Evolutionary conservation across 2,329 filamentous ascomycete genomes (phyloP).

Genomic region (Cladosporium halotolerans): DNA sequence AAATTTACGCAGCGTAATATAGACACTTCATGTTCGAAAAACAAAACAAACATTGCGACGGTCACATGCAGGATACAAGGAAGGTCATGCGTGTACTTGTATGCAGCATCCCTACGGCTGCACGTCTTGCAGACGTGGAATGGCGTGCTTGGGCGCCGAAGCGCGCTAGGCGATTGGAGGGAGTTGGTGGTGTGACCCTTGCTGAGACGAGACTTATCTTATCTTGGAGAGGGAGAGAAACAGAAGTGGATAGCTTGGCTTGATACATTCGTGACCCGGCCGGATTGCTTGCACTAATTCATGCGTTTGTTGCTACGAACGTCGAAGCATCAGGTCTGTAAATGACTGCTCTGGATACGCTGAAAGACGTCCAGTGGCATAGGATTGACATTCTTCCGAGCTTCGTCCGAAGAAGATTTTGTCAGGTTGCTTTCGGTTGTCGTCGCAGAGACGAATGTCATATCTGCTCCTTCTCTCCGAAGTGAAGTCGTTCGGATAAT

Average conservation of each 20-base stretch:
- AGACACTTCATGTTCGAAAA: background rate
- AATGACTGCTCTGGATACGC: too few relatives aligned
- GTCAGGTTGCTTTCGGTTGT: too few relatives aligned
- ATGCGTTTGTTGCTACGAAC: background rate
- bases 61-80: background rate
- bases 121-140: slow-evolving; percentile 5
- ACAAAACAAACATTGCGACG: background rate
- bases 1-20: background rate
- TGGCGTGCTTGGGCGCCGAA: background rate
- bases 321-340: background rate
- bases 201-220: too few relatives aligned
- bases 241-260: too few relatives aligned
- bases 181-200: background rate
- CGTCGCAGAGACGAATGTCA: too few relatives aligned
- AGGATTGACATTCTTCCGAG: too few relatives aligned
- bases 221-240: too few relatives aligned
- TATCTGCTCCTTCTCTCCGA: too few relatives aligned
- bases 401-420: too few relatives aligned
- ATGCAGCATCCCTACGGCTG: background rate
- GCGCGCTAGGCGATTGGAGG: background rate
- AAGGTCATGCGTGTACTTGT: background rate
- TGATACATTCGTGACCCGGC: too few relatives aligned
- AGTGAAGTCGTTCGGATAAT: too few relatives aligned
- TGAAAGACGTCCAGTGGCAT: too few relatives aligned
- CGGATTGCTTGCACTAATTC: background rate